Conservation (phyloP, 164 flowering plant genomes). For the Nymphaea colorata region DNA sequence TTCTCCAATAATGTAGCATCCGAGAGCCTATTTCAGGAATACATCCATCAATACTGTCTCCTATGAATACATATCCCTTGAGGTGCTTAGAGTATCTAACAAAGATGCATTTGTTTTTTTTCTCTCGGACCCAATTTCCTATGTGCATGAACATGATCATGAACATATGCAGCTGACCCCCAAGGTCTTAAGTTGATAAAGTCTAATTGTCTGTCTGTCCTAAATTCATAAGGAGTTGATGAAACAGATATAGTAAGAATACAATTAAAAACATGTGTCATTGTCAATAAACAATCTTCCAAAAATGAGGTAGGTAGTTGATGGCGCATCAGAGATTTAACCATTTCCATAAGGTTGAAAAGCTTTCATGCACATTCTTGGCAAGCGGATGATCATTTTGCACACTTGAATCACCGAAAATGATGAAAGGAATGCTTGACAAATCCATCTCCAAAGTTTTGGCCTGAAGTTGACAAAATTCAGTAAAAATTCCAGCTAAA, state of each 20-base stretch:
- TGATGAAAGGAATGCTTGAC: too few species aligned
- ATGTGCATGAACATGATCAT: not conserved
- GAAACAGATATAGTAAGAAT: not conserved
- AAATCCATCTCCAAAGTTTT: too few species aligned
- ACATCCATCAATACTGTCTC: not conserved
- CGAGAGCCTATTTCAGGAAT: not conserved
- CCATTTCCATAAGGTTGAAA: not conserved
- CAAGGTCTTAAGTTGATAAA: not conserved
- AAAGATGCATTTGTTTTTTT: not conserved
- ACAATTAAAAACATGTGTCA: not conserved
- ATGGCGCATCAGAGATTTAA: not conserved
- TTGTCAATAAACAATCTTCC: not conserved
- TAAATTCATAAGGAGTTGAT: not conserved
- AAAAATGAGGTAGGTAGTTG: not conserved
- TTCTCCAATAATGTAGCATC: too few species aligned
- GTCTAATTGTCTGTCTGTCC: not conserved
- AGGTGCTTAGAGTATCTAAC: not conserved
- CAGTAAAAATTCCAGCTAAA: too few species aligned
- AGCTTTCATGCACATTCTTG: too few species aligned
- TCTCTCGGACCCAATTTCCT: not conserved
- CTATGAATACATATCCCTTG: not conserved
- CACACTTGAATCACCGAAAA: too few species aligned
- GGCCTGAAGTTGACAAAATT: too few species aligned
- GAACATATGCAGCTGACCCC: not conserved
- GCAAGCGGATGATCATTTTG: too few species aligned